Base-by-base conservation (phyloP, 306 rosid genomes). In the Rosa multiflora region DNA sequence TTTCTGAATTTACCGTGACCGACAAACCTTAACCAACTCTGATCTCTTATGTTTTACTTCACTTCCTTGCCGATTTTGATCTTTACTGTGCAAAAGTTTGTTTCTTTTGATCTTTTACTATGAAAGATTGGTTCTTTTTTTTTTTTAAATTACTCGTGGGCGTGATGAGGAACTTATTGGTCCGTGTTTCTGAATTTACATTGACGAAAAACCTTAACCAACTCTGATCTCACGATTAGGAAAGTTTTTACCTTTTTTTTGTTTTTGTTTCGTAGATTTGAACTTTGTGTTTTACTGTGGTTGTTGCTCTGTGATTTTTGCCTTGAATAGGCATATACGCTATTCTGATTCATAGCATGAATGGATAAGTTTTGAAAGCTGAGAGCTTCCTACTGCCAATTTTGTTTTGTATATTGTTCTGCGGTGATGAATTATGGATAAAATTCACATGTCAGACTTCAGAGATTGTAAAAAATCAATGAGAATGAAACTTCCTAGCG, bases 381-480 rank as follows among this genome's bases (percentile, higher is more conserved):
- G 96, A 89, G 97, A 84, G 97, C 88, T 37, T 67, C 80, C 18
- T 26, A 14, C 47, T 0, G 0, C 46, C 11, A 2, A 0, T 51
- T 4, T 0, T n/a, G 2, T 2, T 17, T 17, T 48, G 8, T 23
- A 0, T 0, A 23, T 10, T 1, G 23, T 15, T 81, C 81, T 81
- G 96, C 91, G 0, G 32, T 88, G 96, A 90, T 73, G 97, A 88
- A 7, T 53, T 82, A 51, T 73, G 91, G 83, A 87, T 32, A 79
- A 0, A 86, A 76, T 79, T 84, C 97, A 81, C 96, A 91, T 93
- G 98, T 89, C 98, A 93, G 98, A 93, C 98, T 91, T 93, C 96
- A 70, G 92, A 88, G 96, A 82, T 85, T 86, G 73, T 80, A 1
- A 8, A 29, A 64, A 81, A 70, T 91, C 97, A 70, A 82, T 93